These are phyloP conservation scores for Castanea crenata DNA, from an alignment of 306 rosid genomes.

Conservation along the genomic window DNA sequence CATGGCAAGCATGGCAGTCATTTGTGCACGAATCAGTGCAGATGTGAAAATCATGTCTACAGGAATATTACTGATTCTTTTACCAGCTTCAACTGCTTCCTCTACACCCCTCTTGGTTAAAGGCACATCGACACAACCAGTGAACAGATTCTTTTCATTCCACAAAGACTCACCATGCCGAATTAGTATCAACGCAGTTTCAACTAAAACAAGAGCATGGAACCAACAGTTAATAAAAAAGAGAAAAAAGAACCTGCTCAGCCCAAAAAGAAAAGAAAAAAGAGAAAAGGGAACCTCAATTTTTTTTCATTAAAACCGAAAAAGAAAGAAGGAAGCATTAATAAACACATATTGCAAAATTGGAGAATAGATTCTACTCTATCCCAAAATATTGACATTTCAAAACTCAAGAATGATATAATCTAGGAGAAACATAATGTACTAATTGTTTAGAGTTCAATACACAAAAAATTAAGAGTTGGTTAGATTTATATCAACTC, in stretches of 20 bases:
- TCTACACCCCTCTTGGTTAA: conserved; percentile 91
- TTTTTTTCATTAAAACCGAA: too few species aligned
- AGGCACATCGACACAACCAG: conserved; percentile 98
- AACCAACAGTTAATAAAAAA: too few species aligned
- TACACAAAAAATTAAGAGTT: too few species aligned
- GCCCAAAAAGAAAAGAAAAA: too few species aligned
- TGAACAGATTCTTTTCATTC: conserved; percentile 96
- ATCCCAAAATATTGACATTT: too few species aligned
- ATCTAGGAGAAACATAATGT: too few species aligned
- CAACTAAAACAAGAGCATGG: conserved; percentile 45
- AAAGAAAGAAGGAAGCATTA: too few species aligned
- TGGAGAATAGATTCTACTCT: too few species aligned
- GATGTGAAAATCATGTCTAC: conserved; percentile 90
- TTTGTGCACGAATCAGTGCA: conserved; percentile 93
- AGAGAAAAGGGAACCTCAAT: conserved; percentile 2
- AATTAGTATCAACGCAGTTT: conserved; percentile 88
- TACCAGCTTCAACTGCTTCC: conserved; percentile 98
- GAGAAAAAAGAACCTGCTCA: conserved; percentile 1
- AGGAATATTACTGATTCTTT: conserved; percentile 95
- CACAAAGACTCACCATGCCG: conserved; percentile 95
- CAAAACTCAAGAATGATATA: too few species aligned
- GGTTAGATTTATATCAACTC: conserved; percentile 19
- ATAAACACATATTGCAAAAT: too few species aligned
- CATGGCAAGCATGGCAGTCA: conserved; percentile 99
- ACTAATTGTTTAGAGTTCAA: too few species aligned